phyloP scores from a whole-genome alignment of 2,329 filamentous ascomycete genomes.

The Venturia asperata region DNA sequence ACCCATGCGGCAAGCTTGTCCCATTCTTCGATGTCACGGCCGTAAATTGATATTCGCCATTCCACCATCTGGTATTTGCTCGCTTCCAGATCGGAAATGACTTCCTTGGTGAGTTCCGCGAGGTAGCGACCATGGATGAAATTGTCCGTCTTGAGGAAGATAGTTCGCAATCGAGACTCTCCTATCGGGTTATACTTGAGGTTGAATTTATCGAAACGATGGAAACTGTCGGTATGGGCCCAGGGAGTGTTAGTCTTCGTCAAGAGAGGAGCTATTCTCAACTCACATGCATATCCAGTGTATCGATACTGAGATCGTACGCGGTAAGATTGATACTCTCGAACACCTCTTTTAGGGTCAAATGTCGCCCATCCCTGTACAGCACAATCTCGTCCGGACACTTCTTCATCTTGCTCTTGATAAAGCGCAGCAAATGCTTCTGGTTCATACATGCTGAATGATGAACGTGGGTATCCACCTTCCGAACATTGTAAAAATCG shows the following conservation, averaged over 20 bases:
- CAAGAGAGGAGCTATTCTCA: not conserved
- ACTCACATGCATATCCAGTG: constrained; percentile 93
- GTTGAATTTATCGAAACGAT: constrained; percentile 99
- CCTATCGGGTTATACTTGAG: constrained; percentile 97
- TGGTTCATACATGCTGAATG: constrained; percentile 99
- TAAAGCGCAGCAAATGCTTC: constrained; percentile 94
- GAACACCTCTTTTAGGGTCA: constrained; percentile 90
- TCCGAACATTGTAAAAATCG: constrained; percentile 98
- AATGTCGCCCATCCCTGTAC: constrained; percentile 81
- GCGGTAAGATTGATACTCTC: constrained; percentile 95
- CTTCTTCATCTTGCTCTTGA: constrained; percentile 99
- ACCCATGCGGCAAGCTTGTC: constrained; percentile 97
- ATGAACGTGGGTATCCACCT: constrained; percentile 98
- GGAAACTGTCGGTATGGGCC: constrained; percentile 96
- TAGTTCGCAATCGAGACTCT: constrained; percentile 91
- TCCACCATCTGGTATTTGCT: constrained; percentile 99
- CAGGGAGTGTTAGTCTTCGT: constrained; percentile 30
- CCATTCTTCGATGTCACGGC: constrained; percentile 88
- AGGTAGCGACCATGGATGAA: constrained; percentile 93
- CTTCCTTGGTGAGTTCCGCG: constrained; percentile 95
- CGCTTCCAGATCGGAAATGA: constrained; percentile 92
- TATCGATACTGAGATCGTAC: constrained; percentile 97
- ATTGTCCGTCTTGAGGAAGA: constrained; percentile 98
- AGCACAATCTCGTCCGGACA: constrained; percentile 89
- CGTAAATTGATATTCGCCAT: constrained; percentile 97